Evolutionary conservation across 495 filamentous ascomycete genomes (phyloP).

Genomic region (Xylaria longipes): DNA sequence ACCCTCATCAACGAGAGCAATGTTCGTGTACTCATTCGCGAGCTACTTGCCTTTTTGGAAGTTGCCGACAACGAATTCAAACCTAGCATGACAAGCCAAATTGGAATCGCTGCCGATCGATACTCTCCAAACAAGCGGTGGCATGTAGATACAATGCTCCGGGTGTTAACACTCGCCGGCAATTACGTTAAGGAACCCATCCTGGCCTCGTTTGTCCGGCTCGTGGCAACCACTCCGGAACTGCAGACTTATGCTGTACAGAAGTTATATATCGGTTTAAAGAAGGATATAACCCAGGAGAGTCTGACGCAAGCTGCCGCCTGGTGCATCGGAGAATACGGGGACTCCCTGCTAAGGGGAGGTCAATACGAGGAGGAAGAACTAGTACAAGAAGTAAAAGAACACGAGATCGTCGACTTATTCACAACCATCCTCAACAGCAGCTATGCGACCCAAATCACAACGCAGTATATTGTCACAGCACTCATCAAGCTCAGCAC

Average conservation of each 20-base stretch:
- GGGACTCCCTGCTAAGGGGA: slow-evolving; percentile 83
- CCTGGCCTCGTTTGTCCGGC: slow-evolving; percentile 91
- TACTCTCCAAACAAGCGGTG: slow-evolving; percentile 96
- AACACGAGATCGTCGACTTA: slow-evolving; percentile 88
- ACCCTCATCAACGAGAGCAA: slow-evolving; percentile 97
- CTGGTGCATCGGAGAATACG: slow-evolving; percentile 99
- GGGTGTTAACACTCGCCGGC: slow-evolving; percentile 92
- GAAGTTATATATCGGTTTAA: slow-evolving; percentile 87
- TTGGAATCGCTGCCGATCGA: slow-evolving; percentile 93
- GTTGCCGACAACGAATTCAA: slow-evolving; percentile 99
- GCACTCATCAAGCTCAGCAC: slow-evolving; percentile 95
- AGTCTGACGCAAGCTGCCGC: slow-evolving; percentile 89
- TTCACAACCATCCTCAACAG: slow-evolving; percentile 92
- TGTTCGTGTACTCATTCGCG: slow-evolving; percentile 88
- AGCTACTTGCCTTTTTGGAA: slow-evolving; percentile 92
- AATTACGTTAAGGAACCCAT: slow-evolving; percentile 98
- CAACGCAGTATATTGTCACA: slow-evolving; percentile 94
- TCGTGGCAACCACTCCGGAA: slow-evolving; percentile 93
- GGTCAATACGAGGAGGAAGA: slow-evolving; percentile 97
- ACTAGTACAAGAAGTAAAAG: slow-evolving; percentile 84
- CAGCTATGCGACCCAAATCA: slow-evolving; percentile 85
- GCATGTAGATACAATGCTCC: slow-evolving; percentile 96
- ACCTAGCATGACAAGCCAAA: slow-evolving; percentile 94
- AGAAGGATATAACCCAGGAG: slow-evolving; percentile 96
- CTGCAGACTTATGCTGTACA: slow-evolving; percentile 95